Evolutionary conservation across 2,329 filamentous ascomycete genomes (phyloP).

Genomic region (Neopestalotiopsis clavispora): DNA sequence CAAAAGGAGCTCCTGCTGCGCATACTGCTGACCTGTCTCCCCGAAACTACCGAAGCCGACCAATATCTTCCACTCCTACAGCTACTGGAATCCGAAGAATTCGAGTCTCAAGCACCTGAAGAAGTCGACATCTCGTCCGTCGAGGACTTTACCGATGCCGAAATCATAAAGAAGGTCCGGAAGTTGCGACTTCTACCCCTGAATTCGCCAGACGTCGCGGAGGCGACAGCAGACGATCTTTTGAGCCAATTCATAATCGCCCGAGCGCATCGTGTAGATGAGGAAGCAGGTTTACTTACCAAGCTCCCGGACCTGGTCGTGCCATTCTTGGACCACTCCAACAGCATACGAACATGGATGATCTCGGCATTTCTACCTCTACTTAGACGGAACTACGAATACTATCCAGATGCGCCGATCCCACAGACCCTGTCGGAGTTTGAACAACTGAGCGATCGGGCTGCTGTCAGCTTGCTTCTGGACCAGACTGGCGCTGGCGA

Average conservation of each 20-base stretch:
- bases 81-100: constrained; percentile 56
- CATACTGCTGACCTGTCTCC: constrained; percentile 77
- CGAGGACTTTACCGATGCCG: constrained; percentile 62
- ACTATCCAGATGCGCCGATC: constrained; percentile 60
- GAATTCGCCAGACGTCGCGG: constrained; percentile 50
- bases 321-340: constrained; percentile 69
- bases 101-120: constrained; percentile 42
- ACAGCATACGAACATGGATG: constrained; percentile 69
- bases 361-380: constrained; percentile 72
- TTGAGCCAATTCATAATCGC: constrained; percentile 70
- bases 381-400: constrained; percentile 71
- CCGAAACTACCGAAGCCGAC: constrained; percentile 70
- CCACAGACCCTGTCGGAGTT: constrained; percentile 66
- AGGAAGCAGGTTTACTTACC: constrained; percentile 73
- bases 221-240: constrained; percentile 55
- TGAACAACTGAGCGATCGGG: constrained; percentile 61
- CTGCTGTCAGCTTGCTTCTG: constrained; percentile 66
- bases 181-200: constrained; percentile 69
- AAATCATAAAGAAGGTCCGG: constrained; percentile 66
- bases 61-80: constrained; percentile 66
- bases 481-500: constrained; percentile 54
- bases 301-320: constrained; percentile 69
- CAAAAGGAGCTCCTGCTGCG: constrained; percentile 69
- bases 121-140: constrained; percentile 63
- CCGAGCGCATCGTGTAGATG: constrained; percentile 71